Percentiles rank a stretch among this genome's conserved stretches.
phyloP scores from a whole-genome alignment of 176 grass and related monocot genomes.

The Zea luxurians region DNA sequence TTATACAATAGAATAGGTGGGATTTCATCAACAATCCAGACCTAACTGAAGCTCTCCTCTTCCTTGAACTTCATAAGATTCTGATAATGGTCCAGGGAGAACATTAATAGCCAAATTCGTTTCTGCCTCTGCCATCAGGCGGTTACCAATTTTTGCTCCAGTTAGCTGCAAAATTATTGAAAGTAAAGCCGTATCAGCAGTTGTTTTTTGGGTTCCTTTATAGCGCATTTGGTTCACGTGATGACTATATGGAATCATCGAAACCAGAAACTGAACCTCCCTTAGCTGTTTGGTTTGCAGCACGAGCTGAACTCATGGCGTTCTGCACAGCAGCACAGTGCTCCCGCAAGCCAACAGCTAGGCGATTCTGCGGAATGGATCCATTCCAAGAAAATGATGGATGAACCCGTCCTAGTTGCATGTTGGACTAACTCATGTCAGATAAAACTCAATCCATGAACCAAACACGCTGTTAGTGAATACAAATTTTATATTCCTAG shows the following conservation, averaged over 20 bases:
- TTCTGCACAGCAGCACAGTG: neutral
- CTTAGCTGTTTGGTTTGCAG: neutral
- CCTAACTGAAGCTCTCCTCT: constrained; percentile 99
- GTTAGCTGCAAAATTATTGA: constrained; percentile 64
- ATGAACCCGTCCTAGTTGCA: neutral
- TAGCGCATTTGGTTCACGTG: neutral
- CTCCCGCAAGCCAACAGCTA: neutral
- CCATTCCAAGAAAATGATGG: neutral
- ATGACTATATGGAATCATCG: neutral
- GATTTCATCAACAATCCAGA: constrained; percentile 39
- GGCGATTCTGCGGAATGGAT: neutral
- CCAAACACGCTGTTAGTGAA: constrained; percentile 2
- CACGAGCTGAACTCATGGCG: neutral
- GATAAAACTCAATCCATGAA: neutral
- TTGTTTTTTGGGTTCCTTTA: constrained; percentile 11
- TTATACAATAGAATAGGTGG: constrained; percentile 22
- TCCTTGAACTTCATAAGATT: constrained; percentile 99
- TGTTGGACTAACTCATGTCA: neutral
- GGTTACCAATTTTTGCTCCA: constrained; percentile 93
- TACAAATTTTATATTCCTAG: constrained; percentile 13
- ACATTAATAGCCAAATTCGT: constrained; percentile 99
- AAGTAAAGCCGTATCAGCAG: constrained; percentile 1
- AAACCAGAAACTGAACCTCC: neutral
- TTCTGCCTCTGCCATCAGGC: constrained; percentile 87
- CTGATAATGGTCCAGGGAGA: constrained; percentile 93